Conservation (phyloP, 805 yeast species). For the Ogataea glucozyma region DNA sequence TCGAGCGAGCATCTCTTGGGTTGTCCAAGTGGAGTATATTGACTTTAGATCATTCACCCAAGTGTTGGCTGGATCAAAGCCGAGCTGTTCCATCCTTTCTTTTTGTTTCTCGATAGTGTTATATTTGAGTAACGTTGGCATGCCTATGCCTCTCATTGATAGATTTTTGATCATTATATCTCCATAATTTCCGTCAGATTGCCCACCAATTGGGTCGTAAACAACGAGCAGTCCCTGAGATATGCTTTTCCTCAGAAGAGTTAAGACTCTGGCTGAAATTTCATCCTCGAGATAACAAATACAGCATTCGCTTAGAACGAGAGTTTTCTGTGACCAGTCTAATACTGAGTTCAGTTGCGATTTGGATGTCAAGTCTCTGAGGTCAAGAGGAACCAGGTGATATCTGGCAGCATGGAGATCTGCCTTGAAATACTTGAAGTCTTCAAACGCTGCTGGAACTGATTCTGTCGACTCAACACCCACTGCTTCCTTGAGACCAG, state of each 20-base stretch:
- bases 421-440: slow-evolving; percentile 29
- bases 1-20: slow-evolving; percentile 40
- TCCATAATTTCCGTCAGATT: slow-evolving; percentile 56
- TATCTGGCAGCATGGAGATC: slow-evolving; percentile 44
- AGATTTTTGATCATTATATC: slow-evolving; percentile 65
- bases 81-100: slow-evolving; percentile 36
- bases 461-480: slow-evolving; percentile 10
- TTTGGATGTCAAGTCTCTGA: slow-evolving; percentile 38
- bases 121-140: slow-evolving; percentile 57
- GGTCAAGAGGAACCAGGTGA: slow-evolving; percentile 55
- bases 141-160: slow-evolving; percentile 56
- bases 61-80: slow-evolving; percentile 25
- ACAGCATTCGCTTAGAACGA: slow-evolving; percentile 74
- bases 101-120: slow-evolving; percentile 46
- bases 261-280: slow-evolving; percentile 46
- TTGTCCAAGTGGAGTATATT: slow-evolving; percentile 46
- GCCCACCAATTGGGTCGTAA: slow-evolving; percentile 70
- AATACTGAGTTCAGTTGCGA: slow-evolving; percentile 11
- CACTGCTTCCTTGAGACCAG: slow-evolving; percentile 33
- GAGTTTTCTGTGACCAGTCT: slow-evolving; percentile 48
- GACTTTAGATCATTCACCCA: slow-evolving; percentile 48
- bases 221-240: slow-evolving; percentile 39
- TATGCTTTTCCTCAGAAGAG: slow-evolving; percentile 40
- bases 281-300: slow-evolving; percentile 64
- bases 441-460: slow-evolving; percentile 17